These are phyloP conservation scores for Boletus vermiculosoides DNA, from an alignment of 768 basidiomycete species.

Conservation along the genomic window DNA sequence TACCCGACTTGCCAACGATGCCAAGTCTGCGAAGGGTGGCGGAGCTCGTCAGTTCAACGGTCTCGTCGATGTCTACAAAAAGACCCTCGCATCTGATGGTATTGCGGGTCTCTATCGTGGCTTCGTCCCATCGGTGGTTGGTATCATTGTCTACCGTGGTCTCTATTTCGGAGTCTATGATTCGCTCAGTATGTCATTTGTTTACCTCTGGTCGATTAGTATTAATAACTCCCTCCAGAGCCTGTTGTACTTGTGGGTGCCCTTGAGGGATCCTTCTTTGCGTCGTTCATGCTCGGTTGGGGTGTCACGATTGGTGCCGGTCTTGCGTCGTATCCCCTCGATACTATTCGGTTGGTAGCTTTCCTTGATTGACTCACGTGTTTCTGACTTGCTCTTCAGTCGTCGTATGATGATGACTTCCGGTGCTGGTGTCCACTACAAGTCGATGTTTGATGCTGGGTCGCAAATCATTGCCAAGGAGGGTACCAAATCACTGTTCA, in stretches of 20 bases:
- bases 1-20: constrained; percentile 98
- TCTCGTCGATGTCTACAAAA: constrained; percentile 93
- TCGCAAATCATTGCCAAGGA: constrained; percentile 95
- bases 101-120: constrained; percentile 99
- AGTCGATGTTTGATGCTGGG: constrained; percentile 97
- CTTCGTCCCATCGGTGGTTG: constrained; percentile 97
- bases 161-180: constrained; percentile 99
- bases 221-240: constrained; percentile 48
- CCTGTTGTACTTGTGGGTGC: constrained; percentile 96
- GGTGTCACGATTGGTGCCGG: constrained; percentile 99
- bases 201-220: constrained; percentile 25
- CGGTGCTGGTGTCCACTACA: constrained; percentile 93
- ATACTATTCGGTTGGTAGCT: constrained; percentile 71
- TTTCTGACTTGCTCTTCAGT: constrained; percentile 46
- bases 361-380: neutral
- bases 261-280: constrained; percentile 94
- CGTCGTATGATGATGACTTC: constrained; percentile 99
- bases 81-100: constrained; percentile 98
- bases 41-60: constrained; percentile 98
- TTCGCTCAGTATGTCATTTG: constrained; percentile 71
- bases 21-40: constrained; percentile 93
- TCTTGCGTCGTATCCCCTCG: constrained; percentile 95
- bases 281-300: constrained; percentile 97
- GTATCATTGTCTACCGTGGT: constrained; percentile 99
- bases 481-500: constrained; percentile 94